Conservation (phyloP, 495 filamentous ascomycete species). For the Penicillium bialowiezense region DNA sequence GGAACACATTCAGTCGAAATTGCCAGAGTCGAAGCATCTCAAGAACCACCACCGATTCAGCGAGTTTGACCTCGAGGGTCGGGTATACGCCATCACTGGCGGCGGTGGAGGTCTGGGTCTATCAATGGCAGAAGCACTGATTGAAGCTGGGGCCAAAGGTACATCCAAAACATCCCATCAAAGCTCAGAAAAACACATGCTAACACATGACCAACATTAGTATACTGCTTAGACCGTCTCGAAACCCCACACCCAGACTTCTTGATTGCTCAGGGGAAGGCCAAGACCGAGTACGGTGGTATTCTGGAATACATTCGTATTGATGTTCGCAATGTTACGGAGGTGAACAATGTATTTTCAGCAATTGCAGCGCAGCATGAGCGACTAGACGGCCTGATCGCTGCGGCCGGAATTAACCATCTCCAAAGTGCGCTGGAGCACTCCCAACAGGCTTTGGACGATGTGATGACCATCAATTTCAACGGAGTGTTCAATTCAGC, state of each 20-base stretch:
- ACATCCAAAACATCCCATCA: neutral
- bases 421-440: slow-evolving; percentile 69
- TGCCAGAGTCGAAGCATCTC: slow-evolving; percentile 21
- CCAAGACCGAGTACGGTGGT: slow-evolving; percentile 48
- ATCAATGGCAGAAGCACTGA: slow-evolving; percentile 64
- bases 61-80: slow-evolving; percentile 55
- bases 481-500: slow-evolving; percentile 77
- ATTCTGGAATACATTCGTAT: slow-evolving; percentile 59
- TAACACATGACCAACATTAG: slow-evolving; percentile 27
- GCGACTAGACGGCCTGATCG: slow-evolving; percentile 73
- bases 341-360: slow-evolving; percentile 52
- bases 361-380: slow-evolving; percentile 52
- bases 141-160: slow-evolving; percentile 68
- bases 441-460: slow-evolving; percentile 58
- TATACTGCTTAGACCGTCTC: slow-evolving; percentile 63
- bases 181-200: neutral
- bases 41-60: slow-evolving; percentile 32
- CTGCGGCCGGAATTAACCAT: slow-evolving; percentile 79
- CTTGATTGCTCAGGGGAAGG: slow-evolving; percentile 45
- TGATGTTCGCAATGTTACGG: slow-evolving; percentile 59
- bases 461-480: slow-evolving; percentile 71
- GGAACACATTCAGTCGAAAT: slow-evolving; percentile 36
- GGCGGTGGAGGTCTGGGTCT: slow-evolving; percentile 63
- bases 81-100: slow-evolving; percentile 62
- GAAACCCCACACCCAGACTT: slow-evolving; percentile 50